Evolutionary conservation across 1,284 basidiomycete genomes (phyloP), one percentile per base, ranked within the genome.

Genomic region (Leccinum insolens): DNA sequence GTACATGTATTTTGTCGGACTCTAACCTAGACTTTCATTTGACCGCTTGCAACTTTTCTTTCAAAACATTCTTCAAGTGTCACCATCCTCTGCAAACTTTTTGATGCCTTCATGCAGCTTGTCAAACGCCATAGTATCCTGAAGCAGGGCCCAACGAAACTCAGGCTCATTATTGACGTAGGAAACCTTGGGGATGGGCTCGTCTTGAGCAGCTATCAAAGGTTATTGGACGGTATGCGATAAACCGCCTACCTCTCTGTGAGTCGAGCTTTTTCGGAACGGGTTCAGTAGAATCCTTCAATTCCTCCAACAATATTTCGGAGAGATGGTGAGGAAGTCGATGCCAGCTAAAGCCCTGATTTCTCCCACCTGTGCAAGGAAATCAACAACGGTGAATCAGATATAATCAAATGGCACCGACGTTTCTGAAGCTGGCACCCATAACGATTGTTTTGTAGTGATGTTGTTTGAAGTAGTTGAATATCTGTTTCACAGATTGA

Each of bases 381-480:
- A 17, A 37, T 31, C 55, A 57, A 57, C 4, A 7, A 34, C 3
- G 5, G 5, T 17, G 15, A n/a, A 41, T 15, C 11, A 12, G 25
- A 20, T 55, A 41, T 6, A 66, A 7, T 28, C 17, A 67, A 20
- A 52, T 63, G 72, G 68, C 41, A 81, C 88, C 34, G 69, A 94
- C 91, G 84, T 97, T 97, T 76, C 95, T 92, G 95, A 99, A 99
- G 65, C 95, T 98, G 69, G 97, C 96, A 80, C 96, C 97, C 97
- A 99, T 99, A 80, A 99, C 95, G 79, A 98, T 98, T 72, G 97
- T 99, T 78, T 96, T 95, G 89, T 98, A 99, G 71, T 88, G 88
- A 84, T 98, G 90, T 82, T 97, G 95, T 87, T 99, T 99, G 90
- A 98, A 99, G 87, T 98, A 99, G 86, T 95, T 94, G 90, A 92